A percentile compares a stretch with the other conserved stretches of the same genome.
These are phyloP conservation scores for Moelleriella libera DNA, from an alignment of 2,329 filamentous ascomycete genomes.

Conservation along the genomic window DNA sequence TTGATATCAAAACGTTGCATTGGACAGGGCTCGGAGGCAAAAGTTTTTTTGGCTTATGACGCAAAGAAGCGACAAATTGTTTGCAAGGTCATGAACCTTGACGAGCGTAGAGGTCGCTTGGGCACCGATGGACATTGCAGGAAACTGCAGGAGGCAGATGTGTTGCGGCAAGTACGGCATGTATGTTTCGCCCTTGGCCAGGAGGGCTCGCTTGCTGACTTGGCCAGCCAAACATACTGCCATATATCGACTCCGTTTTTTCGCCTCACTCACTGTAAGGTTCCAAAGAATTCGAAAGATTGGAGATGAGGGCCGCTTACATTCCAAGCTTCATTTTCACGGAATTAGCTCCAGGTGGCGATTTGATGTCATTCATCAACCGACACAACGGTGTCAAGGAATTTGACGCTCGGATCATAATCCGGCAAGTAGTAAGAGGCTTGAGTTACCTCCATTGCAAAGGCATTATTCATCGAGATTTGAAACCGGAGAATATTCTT, in stretches of 20 bases:
- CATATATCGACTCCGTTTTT: conserved; percentile 34
- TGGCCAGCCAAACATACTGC: conserved; percentile 37
- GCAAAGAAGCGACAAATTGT: conserved; percentile 45
- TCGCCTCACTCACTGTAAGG: conserved; percentile 32
- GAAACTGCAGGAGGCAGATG: conserved; percentile 33
- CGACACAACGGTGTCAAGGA: conserved; percentile 18
- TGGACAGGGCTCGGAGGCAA: conserved; percentile 21
- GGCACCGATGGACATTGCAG: conserved; percentile 16
- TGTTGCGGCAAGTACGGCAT: conserved; percentile 38
- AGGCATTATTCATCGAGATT: conserved; percentile 35
- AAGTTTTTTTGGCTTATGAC: conserved; percentile 28
- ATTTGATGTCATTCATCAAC: conserved; percentile 34
- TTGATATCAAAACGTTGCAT: conserved; percentile 18
- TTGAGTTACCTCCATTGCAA: conserved; percentile 34
- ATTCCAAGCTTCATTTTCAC: conserved; percentile 36
- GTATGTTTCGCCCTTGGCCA: conserved; percentile 19
- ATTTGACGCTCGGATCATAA: conserved; percentile 27
- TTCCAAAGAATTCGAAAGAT: background rate
- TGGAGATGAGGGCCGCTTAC: conserved; percentile 1
- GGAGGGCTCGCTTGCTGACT: conserved; percentile 6
- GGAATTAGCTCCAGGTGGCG: conserved; percentile 40
- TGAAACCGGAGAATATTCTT: conserved; percentile 41
- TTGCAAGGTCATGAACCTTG: conserved; percentile 51
- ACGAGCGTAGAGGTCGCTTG: conserved; percentile 13
- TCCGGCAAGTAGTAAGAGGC: conserved; percentile 31